A percentile compares a stretch with the other conserved stretches of the same genome.
phyloP scores from a whole-genome alignment of 2,329 filamentous ascomycete species.

The Helotiales sp. region DNA sequence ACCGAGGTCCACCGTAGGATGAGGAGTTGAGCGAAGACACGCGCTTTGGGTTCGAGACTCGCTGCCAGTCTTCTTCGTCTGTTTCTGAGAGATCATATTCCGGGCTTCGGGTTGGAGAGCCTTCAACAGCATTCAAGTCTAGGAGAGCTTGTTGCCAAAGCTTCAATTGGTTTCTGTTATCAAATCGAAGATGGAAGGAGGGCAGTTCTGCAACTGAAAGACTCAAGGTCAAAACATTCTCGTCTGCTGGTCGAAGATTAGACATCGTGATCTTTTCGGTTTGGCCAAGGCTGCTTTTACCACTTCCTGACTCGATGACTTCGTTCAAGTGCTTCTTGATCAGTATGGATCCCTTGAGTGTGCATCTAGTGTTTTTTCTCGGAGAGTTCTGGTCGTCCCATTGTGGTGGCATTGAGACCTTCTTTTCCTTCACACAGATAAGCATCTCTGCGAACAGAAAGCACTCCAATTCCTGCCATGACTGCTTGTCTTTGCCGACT shows the following conservation, averaged over 20 bases:
- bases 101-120: conserved; percentile 66
- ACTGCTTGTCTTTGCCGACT: conserved; percentile 93
- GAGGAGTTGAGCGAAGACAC: conserved; percentile 83
- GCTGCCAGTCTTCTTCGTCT: conserved; percentile 88
- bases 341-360: conserved; percentile 93
- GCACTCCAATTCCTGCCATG: conserved; percentile 97
- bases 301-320: conserved; percentile 71
- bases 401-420: conserved; percentile 61
- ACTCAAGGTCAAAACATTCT: conserved; percentile 84
- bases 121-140: conserved; percentile 78
- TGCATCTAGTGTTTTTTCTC: conserved; percentile 76
- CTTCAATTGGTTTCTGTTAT: conserved; percentile 82
- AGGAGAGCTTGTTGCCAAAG: conserved; percentile 87
- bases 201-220: conserved; percentile 91
- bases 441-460: conserved; percentile 99
- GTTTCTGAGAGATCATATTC: conserved; percentile 84
- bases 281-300: conserved; percentile 43
- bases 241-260: conserved; percentile 58
- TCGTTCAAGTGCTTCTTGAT: conserved; percentile 98
- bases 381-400: conserved; percentile 67
- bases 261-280: conserved; percentile 43
- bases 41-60: conserved; percentile 63
- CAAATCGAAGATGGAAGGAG: conserved; percentile 91
- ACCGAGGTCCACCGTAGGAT: conserved; percentile 80
- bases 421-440: conserved; percentile 99